Evolutionary conservation across 495 filamentous ascomycete species (phyloP), one percentile per base, ranked within the genome.

Genomic region (Monascus purpureus): DNA sequence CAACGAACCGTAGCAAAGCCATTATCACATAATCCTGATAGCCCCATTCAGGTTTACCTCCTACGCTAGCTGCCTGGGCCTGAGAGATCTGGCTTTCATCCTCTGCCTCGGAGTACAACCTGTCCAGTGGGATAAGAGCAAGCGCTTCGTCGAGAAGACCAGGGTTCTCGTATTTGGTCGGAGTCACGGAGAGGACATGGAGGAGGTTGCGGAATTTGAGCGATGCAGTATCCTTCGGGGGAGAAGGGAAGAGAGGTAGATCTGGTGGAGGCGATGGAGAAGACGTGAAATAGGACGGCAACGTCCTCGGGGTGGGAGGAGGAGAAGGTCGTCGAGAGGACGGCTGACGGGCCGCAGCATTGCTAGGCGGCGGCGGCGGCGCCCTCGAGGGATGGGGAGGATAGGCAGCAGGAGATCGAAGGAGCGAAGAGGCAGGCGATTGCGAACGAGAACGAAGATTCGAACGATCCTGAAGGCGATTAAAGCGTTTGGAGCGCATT

Each of bases 11-110:
- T 37, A 95, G 58, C 37, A 99, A 63, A 37, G 90, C 82, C 44
- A 80, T 75, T 42, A 99, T 79, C 18, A 95, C 82, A 61, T 88
- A 99, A 61, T 99, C 90, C 55, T 96, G 92, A 47, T 95, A 94
- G 9, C 85, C 87, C 92, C 92, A 99, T 68, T 90, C 82, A 11
- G 88, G 72, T 45, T 78, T 81, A 29, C 77, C 70, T 2, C 79
- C 81, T 48, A 93, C 69, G 42, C 81, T 88, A 43, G 77, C 80
- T 7, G 90, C 88, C 50, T 88, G 72, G 1, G 85, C 90, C 42
- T 80, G 72, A 36, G 93, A 59, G 24, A 95, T 75, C 42, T 94
- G 79, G 33, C 69, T 73, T 50, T 96, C 87, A 44, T 96, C 86
- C 47, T 96, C 85, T 23, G 90, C 90, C 46, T 95, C 86, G 29